These are phyloP conservation scores for Eragrostis nindensis DNA, from an alignment of 176 grass and related monocot species.

Conservation along the genomic window DNA sequence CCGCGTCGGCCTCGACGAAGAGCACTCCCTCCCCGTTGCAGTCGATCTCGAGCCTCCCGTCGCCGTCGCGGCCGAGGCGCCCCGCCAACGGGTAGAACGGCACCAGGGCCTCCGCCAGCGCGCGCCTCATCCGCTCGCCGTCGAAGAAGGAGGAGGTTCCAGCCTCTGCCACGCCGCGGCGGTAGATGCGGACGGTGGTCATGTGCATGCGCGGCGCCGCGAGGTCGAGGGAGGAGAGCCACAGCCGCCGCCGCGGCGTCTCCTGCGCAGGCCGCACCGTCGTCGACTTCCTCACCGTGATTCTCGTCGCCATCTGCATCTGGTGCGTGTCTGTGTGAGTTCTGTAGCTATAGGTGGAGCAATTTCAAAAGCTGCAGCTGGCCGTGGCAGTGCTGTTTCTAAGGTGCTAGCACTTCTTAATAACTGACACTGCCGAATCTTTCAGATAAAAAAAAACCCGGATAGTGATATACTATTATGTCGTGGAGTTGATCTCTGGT, in stretches of 20 bases:
- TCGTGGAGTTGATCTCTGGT: too few species aligned
- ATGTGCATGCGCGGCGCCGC: constrained; percentile 81
- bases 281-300: constrained; percentile 53
- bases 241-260: constrained; percentile 57
- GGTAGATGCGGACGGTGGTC: constrained; percentile 80
- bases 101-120: constrained; percentile 70
- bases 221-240: constrained; percentile 78
- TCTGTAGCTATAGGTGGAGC: too few species aligned
- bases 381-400: too few species aligned
- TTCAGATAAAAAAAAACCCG: too few species aligned
- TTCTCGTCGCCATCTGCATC: constrained; percentile 14
- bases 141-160: constrained; percentile 88
- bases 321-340: too few species aligned
- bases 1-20: constrained; percentile 82
- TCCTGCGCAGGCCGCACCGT: constrained; percentile 66
- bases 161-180: constrained; percentile 11
- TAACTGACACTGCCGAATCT: too few species aligned
- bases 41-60: constrained; percentile 84
- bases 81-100: constrained; percentile 90
- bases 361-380: too few species aligned
- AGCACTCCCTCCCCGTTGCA: constrained; percentile 73
- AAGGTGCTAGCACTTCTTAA: too few species aligned
- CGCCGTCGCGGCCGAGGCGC: constrained; percentile 68
- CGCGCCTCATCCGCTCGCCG: constrained; percentile 52
- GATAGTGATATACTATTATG: too few species aligned